Evolutionary conservation across 805 yeast species (phyloP).

Genomic region (Candida xyloterini): DNA sequence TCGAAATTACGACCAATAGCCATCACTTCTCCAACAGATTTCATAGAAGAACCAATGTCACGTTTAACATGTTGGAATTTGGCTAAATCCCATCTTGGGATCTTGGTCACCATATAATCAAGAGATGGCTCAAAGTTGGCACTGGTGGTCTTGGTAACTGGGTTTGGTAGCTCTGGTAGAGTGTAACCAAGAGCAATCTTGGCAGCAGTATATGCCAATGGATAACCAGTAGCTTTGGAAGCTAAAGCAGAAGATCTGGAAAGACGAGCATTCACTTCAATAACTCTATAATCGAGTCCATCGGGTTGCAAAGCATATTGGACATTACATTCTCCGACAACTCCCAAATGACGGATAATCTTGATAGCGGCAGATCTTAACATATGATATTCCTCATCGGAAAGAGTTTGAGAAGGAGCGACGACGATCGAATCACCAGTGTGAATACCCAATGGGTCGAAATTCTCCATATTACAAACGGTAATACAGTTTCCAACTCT

Average conservation of each 20-base stretch:
- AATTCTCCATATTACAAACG: slow-evolving; percentile 98
- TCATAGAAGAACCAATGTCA: slow-evolving; percentile 91
- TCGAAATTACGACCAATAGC: slow-evolving; percentile 95
- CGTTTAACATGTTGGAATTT: slow-evolving; percentile 89
- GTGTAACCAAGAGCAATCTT: slow-evolving; percentile 92
- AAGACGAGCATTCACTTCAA: slow-evolving; percentile 96
- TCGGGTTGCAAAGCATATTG: slow-evolving; percentile 95
- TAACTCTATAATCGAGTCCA: slow-evolving; percentile 91
- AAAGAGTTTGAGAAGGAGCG: slow-evolving; percentile 96
- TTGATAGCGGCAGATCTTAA: slow-evolving; percentile 96
- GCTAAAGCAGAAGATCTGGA: slow-evolving; percentile 98
- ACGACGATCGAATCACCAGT: slow-evolving; percentile 99
- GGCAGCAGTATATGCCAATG: slow-evolving; percentile 97
- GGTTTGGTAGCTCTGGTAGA: slow-evolving; percentile 83
- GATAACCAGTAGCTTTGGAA: slow-evolving; percentile 98
- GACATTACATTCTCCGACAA: slow-evolving; percentile 98
- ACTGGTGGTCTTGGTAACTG: slow-evolving; percentile 90
- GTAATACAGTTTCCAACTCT: slow-evolving; percentile 96
- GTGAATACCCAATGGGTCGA: slow-evolving; percentile 97
- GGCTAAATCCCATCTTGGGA: slow-evolving; percentile 98
- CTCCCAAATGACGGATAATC: slow-evolving; percentile 95
- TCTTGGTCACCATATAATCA: slow-evolving; percentile 94
- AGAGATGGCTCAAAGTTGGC: slow-evolving; percentile 97
- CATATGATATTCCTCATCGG: slow-evolving; percentile 98
- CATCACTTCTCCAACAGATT: slow-evolving; percentile 99